Evolutionary conservation across 2,329 filamentous ascomycete genomes (phyloP), one percentile per base, ranked within the genome.

Genomic region (Passalora sequoiae): DNA sequence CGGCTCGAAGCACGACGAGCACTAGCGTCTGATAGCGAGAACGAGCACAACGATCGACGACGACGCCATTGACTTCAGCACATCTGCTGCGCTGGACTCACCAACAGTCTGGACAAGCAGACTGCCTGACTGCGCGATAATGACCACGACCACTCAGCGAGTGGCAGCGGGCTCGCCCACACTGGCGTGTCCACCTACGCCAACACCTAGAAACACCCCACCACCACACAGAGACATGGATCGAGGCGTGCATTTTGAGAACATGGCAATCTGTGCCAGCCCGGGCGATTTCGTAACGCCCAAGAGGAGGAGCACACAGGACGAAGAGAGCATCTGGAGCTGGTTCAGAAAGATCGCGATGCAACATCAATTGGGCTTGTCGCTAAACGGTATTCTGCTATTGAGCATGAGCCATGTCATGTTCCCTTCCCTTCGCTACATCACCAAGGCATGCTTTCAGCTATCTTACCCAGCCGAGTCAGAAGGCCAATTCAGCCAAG

Each of bases 381-480:
- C 88, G 9, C 76, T 92, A 65, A 95, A 94, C 65, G 81, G 92
- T 46, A 73, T 96, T 52, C 80, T 87, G 44, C 81, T 94, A 53
- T 80, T 96, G 53, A 80, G 84, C 64, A 80, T 94, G 53, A 81
- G 86, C 43, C 88, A 96, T 69, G 71, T 82, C 58, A 82, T 84
- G 61, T 88, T 95, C 63, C 89, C 91, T 39, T 83, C 83, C 58
- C 80, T 89, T 37, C 80, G 87, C 53, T 72, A 77, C 40, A 81
- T 85, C 60, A 94, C 89, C n/a, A 75, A 77, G 60, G 92, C 89
- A 57, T 95, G 95, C 73, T 89, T 94, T 69, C 77, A 80, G 44
- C 77, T 96, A 46, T 89, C 86, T 45, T 92, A 97, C 71, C 68
- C 79, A 0, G 61, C 71, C 6, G 37, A 43, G 4, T 30, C 28